These are phyloP conservation scores for Gaultheria prostrata DNA, from an alignment of 148 eudicot genomes.

Conservation along the genomic window DNA sequence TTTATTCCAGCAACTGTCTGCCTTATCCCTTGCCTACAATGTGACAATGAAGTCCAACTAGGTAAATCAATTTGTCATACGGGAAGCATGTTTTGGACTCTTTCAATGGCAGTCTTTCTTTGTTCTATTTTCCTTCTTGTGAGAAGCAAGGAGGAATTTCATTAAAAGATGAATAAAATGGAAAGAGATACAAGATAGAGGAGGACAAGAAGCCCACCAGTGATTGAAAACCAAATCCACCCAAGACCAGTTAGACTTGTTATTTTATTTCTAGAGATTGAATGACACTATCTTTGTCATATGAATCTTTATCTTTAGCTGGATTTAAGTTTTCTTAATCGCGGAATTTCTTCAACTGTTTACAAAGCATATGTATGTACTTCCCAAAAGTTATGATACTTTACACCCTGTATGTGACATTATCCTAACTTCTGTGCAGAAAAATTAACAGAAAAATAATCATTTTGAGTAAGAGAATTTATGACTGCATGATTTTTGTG, in stretches of 20 bases:
- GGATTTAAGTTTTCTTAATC: not conserved
- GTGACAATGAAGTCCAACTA: not conserved
- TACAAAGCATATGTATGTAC: not conserved
- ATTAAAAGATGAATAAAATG: not conserved
- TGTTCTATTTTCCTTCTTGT: not conserved
- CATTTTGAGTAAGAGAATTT: not conserved
- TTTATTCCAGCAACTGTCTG: not conserved
- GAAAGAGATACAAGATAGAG: not conserved
- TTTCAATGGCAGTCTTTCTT: not conserved
- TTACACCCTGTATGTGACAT: not conserved
- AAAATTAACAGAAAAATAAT: not conserved
- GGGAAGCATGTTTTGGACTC: not conserved
- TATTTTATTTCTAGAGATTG: not conserved
- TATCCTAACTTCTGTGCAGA: not conserved
- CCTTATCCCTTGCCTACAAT: not conserved
- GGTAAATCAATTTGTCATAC: not conserved
- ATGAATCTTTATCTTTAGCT: not conserved
- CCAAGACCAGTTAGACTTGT: not conserved
- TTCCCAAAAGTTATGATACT: not conserved
- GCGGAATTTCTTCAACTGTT: not conserved
- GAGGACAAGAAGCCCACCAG: constrained; percentile 1
- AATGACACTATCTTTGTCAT: not conserved
- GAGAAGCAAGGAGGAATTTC: not conserved
- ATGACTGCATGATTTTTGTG: not conserved
- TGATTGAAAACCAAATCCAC: not conserved